Percentiles rank a stretch among this genome's conserved stretches.
Evolutionary conservation across 345 rosid species (phyloP).

Genomic region (Dipteronia dyeriana): DNA sequence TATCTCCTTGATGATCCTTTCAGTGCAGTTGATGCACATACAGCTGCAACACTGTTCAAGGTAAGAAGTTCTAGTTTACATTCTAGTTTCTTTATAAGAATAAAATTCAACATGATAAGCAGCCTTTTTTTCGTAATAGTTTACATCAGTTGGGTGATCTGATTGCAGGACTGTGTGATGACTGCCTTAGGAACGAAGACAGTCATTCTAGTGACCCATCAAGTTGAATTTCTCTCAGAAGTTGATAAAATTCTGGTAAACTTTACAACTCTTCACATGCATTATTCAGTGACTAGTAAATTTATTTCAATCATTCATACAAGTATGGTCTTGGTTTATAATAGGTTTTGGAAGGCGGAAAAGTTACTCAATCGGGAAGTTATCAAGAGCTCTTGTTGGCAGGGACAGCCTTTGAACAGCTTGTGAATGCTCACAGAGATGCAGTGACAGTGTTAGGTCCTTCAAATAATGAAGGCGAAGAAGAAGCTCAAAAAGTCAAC

Average conservation of each 20-base stretch:
- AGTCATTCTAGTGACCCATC: constrained; percentile 79
- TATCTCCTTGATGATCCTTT: constrained; percentile 86
- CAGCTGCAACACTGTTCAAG: constrained; percentile 68
- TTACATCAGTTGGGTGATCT: constrained; percentile 3
- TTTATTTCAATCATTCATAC: neutral
- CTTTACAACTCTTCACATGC: neutral
- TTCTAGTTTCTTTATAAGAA: neutral
- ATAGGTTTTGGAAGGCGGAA: constrained; percentile 70
- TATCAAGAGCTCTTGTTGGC: constrained; percentile 55
- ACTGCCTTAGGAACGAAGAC: constrained; percentile 53
- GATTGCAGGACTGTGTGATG: constrained; percentile 75
- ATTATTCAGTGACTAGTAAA: neutral
- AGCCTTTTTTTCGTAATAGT: constrained; percentile 3
- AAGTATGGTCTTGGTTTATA: neutral
- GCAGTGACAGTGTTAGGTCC: constrained; percentile 46
- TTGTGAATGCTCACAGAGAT: constrained; percentile 76
- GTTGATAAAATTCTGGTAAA: constrained; percentile 66
- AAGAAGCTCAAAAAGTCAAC: constrained; percentile 20
- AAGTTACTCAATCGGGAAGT: constrained; percentile 56
- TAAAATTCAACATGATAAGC: neutral
- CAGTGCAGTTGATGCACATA: constrained; percentile 84
- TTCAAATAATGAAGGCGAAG: constrained; percentile 27
- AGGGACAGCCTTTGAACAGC: constrained; percentile 64
- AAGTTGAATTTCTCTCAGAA: constrained; percentile 76
- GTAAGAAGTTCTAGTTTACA: constrained; percentile 35